Evolutionary conservation across 208 protist genomes (phyloP), one percentile per base, ranked within the genome.

Genomic region (Crithidia expoeki): DNA sequence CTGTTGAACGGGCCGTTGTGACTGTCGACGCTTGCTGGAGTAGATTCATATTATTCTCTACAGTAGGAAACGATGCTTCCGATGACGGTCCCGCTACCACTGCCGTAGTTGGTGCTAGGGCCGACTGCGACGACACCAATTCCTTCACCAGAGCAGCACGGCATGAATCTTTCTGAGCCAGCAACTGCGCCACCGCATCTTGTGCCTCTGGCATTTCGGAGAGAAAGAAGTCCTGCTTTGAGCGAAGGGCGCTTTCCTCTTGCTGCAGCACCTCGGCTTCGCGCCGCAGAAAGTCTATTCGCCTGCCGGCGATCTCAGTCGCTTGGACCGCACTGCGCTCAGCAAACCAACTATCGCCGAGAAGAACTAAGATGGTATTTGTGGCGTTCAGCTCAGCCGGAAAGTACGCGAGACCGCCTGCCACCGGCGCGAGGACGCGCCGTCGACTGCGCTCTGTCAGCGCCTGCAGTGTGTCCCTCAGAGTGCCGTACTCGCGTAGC

Each of bases 321-420:
- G 89, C 89, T 70, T 97, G 93, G 30, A 74, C 67, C 9, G 84
- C 89, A 53, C 90, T 95, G 58, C 93, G 87, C 84, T 96, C 88
- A 0, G 82, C 89, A 60, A 97, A 97, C 89, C 89, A 96, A 58
- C 79, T 69, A 56, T 96, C 93, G 9, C 93, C 93, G 25, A 97
- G 83, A n/a, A 97, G 72, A 36, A 93, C 93, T 10, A 92, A 36
- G 62, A 97, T 81, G 34, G 83, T 90, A 72, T 96, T 97, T 16
- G 93, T 96, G 42, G 81, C 62, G 25, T 81, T 79, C 17, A 97
- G 81, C 44, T 83, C 86, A 4, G 84, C 84, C 30, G 90, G 74
- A 73, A 94, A 94, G 76, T 96, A 95, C 9, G 81, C 90, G 19
- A 95, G 74, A 1, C 91, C 90, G 27, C 80, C 82, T 21, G 88